These are phyloP conservation scores for Melaleuca quinquenervia DNA, from an alignment of 345 rosid species.

Conservation along the genomic window DNA sequence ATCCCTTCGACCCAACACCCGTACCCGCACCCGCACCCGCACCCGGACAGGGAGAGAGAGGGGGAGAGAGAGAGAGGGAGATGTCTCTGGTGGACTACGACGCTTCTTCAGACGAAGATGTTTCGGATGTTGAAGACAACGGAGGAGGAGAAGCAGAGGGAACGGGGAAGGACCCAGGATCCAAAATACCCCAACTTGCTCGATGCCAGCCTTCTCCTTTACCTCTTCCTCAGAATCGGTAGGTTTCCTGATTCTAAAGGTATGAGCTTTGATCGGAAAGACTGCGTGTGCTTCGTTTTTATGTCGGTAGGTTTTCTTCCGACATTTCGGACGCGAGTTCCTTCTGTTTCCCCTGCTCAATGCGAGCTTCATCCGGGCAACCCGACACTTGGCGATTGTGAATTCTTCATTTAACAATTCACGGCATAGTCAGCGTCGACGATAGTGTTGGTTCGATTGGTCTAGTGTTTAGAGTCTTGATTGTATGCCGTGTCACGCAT, in stretches of 20 bases:
- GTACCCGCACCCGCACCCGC: not conserved
- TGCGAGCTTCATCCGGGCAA: not conserved
- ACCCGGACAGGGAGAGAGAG: not conserved
- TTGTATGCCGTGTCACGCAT: not conserved
- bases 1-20: not conserved
- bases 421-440: not conserved
- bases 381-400: not conserved
- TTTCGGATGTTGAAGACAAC: constrained; percentile 6
- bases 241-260: not conserved
- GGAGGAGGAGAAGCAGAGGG: not conserved
- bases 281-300: not conserved
- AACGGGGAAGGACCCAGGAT: not conserved
- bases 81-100: constrained; percentile 73
- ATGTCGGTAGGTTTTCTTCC: not conserved
- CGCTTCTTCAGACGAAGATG: constrained; percentile 49
- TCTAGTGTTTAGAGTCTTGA: not conserved
- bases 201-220: constrained; percentile 6
- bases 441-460: not conserved
- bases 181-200: not conserved
- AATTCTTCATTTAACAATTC: not conserved
- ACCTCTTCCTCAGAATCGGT: constrained; percentile 16
- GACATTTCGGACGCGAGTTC: not conserved
- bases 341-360: not conserved
- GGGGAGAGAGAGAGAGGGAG: not conserved
- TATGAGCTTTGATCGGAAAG: not conserved